phyloP scores from a whole-genome alignment of 2,329 filamentous ascomycete species.

The Bretziella fagacearum region DNA sequence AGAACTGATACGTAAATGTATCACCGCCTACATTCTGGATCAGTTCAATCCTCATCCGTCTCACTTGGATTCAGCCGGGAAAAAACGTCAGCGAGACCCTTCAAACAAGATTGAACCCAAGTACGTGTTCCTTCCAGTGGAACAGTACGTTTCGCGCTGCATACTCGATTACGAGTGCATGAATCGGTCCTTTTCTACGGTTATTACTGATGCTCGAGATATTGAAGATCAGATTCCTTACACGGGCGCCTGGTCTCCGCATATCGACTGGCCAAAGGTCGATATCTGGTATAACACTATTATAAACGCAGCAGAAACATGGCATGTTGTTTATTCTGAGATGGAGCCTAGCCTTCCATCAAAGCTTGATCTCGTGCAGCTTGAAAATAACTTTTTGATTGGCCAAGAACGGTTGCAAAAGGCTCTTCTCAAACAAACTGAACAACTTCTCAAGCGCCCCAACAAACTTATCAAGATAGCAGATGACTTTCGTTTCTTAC shows the following conservation, averaged over 20 bases:
- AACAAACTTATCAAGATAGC: constrained; percentile 50
- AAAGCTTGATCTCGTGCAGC: constrained; percentile 5
- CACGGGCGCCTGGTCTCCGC: constrained; percentile 37
- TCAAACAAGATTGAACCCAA: constrained; percentile 17
- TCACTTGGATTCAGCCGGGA: no score
- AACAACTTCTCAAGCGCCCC: constrained; percentile 64
- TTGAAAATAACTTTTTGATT: constrained; percentile 31
- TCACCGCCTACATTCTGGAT: background rate
- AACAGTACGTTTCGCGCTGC: constrained; percentile 56
- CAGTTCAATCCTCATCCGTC: no score
- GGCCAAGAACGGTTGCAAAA: constrained; percentile 55
- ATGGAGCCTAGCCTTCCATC: background rate
- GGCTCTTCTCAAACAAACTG: constrained; percentile 58
- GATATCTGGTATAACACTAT: constrained; percentile 58
- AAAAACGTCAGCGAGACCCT: no score
- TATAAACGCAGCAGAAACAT: constrained; percentile 48
- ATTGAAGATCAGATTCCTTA: background rate
- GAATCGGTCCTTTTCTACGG: constrained; percentile 56
- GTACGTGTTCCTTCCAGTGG: constrained; percentile 52
- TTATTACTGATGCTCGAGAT: background rate
- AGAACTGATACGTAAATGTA: background rate
- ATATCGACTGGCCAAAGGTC: constrained; percentile 58
- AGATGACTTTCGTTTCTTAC: constrained; percentile 56
- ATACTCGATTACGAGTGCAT: constrained; percentile 55
- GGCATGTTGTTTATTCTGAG: constrained; percentile 27